phyloP scores from a whole-genome alignment of 2,329 filamentous ascomycete genomes.

The Stagonosporopsis cucurbitacearum region DNA sequence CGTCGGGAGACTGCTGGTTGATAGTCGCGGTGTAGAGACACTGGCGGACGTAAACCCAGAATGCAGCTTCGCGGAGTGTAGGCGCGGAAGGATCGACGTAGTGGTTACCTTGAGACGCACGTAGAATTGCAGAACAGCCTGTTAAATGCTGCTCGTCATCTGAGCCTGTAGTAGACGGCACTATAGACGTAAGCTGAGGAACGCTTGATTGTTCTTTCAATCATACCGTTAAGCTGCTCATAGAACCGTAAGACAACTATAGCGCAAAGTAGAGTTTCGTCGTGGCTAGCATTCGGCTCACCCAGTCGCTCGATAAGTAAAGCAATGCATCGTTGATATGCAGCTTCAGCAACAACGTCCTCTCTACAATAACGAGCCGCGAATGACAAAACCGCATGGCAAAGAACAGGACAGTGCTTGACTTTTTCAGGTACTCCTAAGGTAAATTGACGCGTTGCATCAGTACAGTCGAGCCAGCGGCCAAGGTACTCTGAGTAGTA shows the following conservation, averaged over 20 bases:
- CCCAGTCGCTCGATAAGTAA: conserved; percentile 41
- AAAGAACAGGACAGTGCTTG: conserved; percentile 35
- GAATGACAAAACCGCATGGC: conserved; percentile 40
- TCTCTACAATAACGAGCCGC: conserved; percentile 38
- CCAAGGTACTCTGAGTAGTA: conserved; percentile 41
- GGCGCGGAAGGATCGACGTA: conserved; percentile 43
- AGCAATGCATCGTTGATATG: conserved; percentile 39
- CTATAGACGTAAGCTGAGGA: conserved; percentile 20
- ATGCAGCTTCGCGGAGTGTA: conserved; percentile 41
- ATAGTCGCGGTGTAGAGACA: conserved; percentile 43
- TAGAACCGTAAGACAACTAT: conserved; percentile 44
- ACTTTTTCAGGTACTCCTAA: conserved; percentile 37
- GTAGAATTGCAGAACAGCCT: conserved; percentile 41
- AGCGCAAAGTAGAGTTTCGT: conserved; percentile 39
- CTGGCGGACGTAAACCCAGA: conserved; percentile 45
- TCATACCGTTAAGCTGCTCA: conserved; percentile 40
- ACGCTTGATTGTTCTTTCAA: neutral
- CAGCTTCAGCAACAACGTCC: conserved; percentile 25
- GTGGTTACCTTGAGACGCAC: conserved; percentile 35
- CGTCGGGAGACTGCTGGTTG: conserved; percentile 39
- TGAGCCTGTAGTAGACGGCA: conserved; percentile 35
- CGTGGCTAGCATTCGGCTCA: conserved; percentile 33
- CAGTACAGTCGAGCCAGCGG: conserved; percentile 43
- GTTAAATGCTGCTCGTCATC: conserved; percentile 40
- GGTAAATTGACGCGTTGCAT: conserved; percentile 41